Evolutionary conservation across 192 early-diverging fungal species (phyloP), one percentile per base, ranked within the genome.

Genomic region (Backusella psychrophila): DNA sequence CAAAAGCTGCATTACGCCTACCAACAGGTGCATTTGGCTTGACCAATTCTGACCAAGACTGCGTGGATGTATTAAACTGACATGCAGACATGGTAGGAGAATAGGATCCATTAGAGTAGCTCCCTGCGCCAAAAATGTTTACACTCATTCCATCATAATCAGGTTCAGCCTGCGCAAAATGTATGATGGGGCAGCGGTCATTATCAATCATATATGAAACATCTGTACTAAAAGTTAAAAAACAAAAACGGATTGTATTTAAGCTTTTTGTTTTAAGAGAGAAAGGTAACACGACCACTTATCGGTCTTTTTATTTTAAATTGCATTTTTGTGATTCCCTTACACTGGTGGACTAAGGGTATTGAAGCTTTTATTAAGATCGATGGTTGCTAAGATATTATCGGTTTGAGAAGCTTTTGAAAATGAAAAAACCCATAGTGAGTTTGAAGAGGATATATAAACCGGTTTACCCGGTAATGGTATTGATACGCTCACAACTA

Each of bases 341-440:
- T 69, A 72, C 71, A 35, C 29, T 72, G 71, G 71, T 52, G 71
- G 71, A 3, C 31, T 19, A 14, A 35, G 42, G 12, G 71, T 72
- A 9, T 52, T 52, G 31, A 72, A 72, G 31, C 71, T 52, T 52
- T 72, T 42, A 52, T 52, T 52, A 11, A 72, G 23, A 31, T 72
- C 44, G 33, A 72, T 72, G 21, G 15, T 53, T 34, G 31, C 42
- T 14, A 53, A 19, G 17, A 33, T 72, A 52, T 72, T 72, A n/a
- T 34, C 44, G n/a, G 49, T 53, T 21, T 33, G 39, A 34, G 71
- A 31, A 34, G 44, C 44, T 14, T 52, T 46, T 72, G 71, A 23
- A 34, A 72, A 72, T 1, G 71, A 72, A 52, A 72, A 72, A 35
- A 72, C 17, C 71, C 71, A 72, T 31, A 72, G 5, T n/a, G 31